A percentile compares a stretch with the other conserved stretches of the same genome.
Evolutionary conservation across 768 basidiomycete species (phyloP).

Genomic region (Dioszegia hungarica): DNA sequence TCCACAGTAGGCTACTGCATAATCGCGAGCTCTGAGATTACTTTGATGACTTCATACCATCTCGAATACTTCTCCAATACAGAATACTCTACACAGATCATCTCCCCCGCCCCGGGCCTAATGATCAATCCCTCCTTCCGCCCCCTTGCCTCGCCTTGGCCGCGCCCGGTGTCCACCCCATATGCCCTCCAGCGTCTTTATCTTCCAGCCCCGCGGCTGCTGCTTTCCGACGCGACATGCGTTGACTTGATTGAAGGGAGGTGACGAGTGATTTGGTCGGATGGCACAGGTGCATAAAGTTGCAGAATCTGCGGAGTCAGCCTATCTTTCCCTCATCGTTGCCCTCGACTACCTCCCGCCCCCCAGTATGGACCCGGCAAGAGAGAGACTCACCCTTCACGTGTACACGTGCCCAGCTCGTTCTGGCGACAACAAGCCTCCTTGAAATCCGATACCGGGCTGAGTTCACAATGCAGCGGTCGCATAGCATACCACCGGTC

Average conservation of each 20-base stretch:
- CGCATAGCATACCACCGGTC: conserved; percentile 98
- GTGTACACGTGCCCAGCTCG: conserved; percentile 95
- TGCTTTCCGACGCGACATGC: conserved; percentile 52
- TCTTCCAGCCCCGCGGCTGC: conserved; percentile 7
- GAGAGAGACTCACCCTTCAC: conserved; percentile 62
- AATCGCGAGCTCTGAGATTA: too few species aligned
- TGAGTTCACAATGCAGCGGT: conserved; percentile 92
- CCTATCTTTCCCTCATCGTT: too few species aligned
- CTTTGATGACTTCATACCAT: too few species aligned
- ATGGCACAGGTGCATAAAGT: conserved; percentile 94
- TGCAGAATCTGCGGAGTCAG: conserved; percentile 69
- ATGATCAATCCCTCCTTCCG: conserved; percentile 13
- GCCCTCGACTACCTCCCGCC: too few species aligned
- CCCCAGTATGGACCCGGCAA: too few species aligned
- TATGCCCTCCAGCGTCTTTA: conserved; percentile 16
- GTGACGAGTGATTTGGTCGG: conserved; percentile 78
- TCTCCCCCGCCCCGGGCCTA: too few species aligned
- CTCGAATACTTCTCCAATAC: too few species aligned
- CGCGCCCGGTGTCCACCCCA: conserved; percentile 38
- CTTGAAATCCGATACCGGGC: conserved; percentile 96
- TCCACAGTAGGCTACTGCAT: too few species aligned
- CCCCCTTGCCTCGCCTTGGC: conserved; percentile 18
- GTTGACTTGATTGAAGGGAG: conserved; percentile 73
- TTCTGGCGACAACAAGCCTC: conserved; percentile 99
- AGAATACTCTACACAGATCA: too few species aligned